Evolutionary conservation across 345 rosid genomes (phyloP).

Genomic region (Eucalyptus albens): DNA sequence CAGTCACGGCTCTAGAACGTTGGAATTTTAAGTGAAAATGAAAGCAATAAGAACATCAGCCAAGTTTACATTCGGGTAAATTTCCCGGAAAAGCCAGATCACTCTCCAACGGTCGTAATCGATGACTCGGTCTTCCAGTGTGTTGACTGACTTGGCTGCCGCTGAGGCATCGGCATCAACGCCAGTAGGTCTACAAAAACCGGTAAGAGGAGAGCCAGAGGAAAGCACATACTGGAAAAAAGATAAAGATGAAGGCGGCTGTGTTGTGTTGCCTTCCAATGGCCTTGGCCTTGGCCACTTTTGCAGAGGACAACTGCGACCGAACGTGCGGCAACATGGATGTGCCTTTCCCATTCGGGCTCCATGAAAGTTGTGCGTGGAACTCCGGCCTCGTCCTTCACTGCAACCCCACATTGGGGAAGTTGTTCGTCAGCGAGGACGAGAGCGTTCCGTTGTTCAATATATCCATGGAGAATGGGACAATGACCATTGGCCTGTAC

Average conservation of each 20-base stretch:
- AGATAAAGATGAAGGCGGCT: background rate
- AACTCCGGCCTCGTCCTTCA: background rate
- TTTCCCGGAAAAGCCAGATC: background rate
- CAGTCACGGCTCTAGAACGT: no score
- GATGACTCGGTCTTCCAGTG: background rate
- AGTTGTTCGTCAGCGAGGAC: fast-evolving
- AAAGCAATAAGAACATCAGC: no score
- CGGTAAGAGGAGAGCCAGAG: background rate
- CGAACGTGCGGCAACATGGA: background rate
- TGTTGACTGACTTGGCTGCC: background rate
- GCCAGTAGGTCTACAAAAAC: background rate
- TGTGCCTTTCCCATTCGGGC: background rate
- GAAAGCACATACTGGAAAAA: background rate
- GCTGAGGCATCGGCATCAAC: background rate
- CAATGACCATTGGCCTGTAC: fast-evolving
- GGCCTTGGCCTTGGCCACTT: background rate
- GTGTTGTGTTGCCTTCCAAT: background rate
- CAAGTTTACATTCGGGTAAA: no score
- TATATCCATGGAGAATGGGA: background rate
- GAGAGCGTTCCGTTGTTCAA: fast-evolving
- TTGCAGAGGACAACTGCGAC: background rate
- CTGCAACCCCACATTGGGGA: fast-evolving
- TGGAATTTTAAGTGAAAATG: no score
- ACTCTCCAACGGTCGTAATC: background rate
- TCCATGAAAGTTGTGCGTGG: background rate